Conservation (phyloP, 768 basidiomycete genomes). For the Naganishia randhawae region DNA sequence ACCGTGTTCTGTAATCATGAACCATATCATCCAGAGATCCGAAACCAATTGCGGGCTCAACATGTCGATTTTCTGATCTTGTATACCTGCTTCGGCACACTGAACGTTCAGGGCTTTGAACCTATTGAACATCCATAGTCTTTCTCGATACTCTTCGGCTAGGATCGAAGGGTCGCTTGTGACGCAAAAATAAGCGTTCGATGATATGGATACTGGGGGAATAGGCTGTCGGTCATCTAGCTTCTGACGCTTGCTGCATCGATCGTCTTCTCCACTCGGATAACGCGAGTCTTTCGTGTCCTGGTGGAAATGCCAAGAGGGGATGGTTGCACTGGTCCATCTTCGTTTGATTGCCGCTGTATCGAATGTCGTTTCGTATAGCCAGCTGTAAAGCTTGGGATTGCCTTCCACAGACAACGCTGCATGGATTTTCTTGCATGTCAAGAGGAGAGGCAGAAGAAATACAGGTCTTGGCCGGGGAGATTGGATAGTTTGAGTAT, state of each 20-base stretch:
- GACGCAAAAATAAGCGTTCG: constrained; percentile 28
- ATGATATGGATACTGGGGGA: not conserved
- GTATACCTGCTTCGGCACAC: not conserved
- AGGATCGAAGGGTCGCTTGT: constrained; percentile 39
- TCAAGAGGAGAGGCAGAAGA: constrained; percentile 37
- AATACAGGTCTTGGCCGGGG: constrained; percentile 26
- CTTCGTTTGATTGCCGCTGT: constrained; percentile 39
- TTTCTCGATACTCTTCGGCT: constrained; percentile 43
- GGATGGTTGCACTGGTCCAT: constrained; percentile 26
- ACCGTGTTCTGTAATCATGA: constrained; percentile 48
- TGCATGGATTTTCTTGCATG: constrained; percentile 34
- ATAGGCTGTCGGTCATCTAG: not conserved
- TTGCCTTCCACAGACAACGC: constrained; percentile 39
- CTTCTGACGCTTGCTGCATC: not conserved
- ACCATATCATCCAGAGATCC: constrained; percentile 49
- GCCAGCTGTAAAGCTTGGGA: constrained; percentile 39
- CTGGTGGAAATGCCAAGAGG: constrained; percentile 3
- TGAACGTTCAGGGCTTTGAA: constrained; percentile 23
- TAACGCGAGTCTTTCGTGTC: not conserved
- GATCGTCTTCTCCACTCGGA: not conserved
- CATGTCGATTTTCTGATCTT: not conserved
- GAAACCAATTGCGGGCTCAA: constrained; percentile 31
- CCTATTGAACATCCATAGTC: constrained; percentile 36
- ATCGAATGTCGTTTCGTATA: constrained; percentile 46
- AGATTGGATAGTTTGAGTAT: not conserved